These are phyloP conservation scores for Kalmusia sp. DNA, from an alignment of 2,329 filamentous ascomycete species.

Conservation along the genomic window DNA sequence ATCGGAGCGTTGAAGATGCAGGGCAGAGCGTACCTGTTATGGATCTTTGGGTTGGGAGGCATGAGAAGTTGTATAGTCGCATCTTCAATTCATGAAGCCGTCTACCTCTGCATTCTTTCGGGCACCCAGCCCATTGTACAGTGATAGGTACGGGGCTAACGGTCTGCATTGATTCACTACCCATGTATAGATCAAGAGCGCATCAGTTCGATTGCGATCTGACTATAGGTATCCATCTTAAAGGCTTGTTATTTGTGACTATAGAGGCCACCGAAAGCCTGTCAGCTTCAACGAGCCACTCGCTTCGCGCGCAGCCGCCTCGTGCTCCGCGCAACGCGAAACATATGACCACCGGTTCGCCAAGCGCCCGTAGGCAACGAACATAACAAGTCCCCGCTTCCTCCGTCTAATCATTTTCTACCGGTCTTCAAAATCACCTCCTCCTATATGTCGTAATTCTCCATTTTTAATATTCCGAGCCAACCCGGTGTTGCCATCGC, in stretches of 20 bases:
- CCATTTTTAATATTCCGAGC: not conserved
- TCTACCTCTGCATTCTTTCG: not conserved
- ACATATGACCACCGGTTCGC: slow-evolving; percentile 19
- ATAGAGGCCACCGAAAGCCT: not conserved
- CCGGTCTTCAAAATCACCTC: not conserved
- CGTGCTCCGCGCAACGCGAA: slow-evolving; percentile 22
- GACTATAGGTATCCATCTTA: too few relatives aligned
- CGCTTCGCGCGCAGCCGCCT: slow-evolving; percentile 11
- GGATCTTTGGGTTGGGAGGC: slow-evolving; percentile 83
- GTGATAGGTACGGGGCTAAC: not conserved
- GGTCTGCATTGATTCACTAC: not conserved
- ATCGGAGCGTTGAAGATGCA: slow-evolving; percentile 67
- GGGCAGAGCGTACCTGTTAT: slow-evolving; percentile 78
- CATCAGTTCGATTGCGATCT: not conserved
- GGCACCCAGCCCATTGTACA: not conserved
- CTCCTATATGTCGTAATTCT: not conserved
- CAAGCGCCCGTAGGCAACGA: slow-evolving; percentile 16
- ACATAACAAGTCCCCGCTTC: slow-evolving; percentile 6
- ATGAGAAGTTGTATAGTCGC: slow-evolving; percentile 82
- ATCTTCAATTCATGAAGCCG: slow-evolving; percentile 77
- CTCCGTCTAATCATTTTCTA: not conserved
- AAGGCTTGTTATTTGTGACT: not conserved
- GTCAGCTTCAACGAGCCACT: slow-evolving; percentile 8
- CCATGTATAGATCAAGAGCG: not conserved
- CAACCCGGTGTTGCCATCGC: slow-evolving; percentile 6